Percentiles rank a stretch among this genome's conserved stretches.
Conservation (phyloP, 2,329 filamentous ascomycete species). For the Colletotrichum lentis region DNA sequence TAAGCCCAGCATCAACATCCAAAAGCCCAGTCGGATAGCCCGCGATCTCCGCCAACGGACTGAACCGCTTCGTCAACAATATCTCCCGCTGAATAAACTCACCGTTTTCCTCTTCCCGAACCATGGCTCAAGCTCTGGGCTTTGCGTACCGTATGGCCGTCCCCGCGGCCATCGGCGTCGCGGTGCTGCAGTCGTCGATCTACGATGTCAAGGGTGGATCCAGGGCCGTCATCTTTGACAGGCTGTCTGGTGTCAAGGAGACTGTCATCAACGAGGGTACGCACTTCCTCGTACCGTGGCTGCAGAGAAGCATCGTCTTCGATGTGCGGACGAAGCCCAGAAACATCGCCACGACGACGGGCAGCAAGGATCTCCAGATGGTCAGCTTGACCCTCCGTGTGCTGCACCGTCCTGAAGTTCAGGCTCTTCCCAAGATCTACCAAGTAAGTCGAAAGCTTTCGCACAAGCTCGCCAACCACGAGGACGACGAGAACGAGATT, state of each 20-base stretch:
- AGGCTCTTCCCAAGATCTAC: conserved; percentile 95
- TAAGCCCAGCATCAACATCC: conserved; percentile 9
- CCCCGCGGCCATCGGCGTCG: conserved; percentile 73
- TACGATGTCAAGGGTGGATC: conserved; percentile 98
- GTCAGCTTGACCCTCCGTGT: conserved; percentile 97
- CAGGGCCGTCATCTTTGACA: conserved; percentile 97
- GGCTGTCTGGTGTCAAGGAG: conserved; percentile 90
- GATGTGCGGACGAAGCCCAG: conserved; percentile 97
- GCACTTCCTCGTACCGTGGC: conserved; percentile 94
- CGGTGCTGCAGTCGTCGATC: conserved; percentile 78
- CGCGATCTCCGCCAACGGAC: conserved; percentile 17
- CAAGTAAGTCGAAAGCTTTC: conserved; percentile 68
- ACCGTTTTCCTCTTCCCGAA: conserved; percentile 4
- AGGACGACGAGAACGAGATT: background rate
- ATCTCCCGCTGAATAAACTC: background rate
- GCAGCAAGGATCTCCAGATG: conserved; percentile 99
- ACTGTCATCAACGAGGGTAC: conserved; percentile 93
- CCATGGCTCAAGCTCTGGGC: conserved; percentile 63
- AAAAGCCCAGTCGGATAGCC: conserved; percentile 21
- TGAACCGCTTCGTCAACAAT: background rate
- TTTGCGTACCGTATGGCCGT: conserved; percentile 74
- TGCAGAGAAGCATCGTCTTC: conserved; percentile 93
- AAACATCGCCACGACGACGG: conserved; percentile 97
- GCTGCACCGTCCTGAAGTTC: conserved; percentile 91
- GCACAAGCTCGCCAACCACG: background rate